Conservation (phyloP, 495 filamentous ascomycete genomes). For the Xylaria acuta region DNA sequence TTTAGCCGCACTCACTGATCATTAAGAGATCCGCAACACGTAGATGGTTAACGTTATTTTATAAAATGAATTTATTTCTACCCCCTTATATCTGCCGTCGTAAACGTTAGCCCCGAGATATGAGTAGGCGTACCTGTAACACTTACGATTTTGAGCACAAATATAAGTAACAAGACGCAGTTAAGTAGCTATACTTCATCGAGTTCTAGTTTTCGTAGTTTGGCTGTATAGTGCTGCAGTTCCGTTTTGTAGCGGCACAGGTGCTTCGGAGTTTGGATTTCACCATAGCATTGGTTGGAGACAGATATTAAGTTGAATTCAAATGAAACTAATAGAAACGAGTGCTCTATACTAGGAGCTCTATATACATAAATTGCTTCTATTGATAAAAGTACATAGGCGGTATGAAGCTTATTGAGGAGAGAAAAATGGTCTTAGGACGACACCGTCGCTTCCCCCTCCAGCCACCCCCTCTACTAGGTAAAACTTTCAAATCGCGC, state of each 20-base stretch:
- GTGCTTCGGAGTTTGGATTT: background rate
- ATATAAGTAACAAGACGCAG: background rate
- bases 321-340: background rate
- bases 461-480: background rate
- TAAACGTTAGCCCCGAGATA: background rate
- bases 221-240: background rate
- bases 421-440: too few species aligned
- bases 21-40: too few species aligned
- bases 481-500: slow-evolving; percentile 38
- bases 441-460: background rate
- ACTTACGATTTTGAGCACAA: background rate
- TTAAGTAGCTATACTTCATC: background rate
- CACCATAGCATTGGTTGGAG: background rate
- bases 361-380: too few species aligned
- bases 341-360: background rate
- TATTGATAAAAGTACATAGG: background rate
- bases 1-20: too few species aligned
- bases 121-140: background rate
- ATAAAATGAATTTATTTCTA: background rate
- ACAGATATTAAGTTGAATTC: background rate
- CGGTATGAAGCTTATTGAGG: too few species aligned
- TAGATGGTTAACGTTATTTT: background rate
- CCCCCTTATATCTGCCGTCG: background rate
- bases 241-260: background rate
- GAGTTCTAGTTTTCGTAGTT: background rate